phyloP scores from a whole-genome alignment of 1,284 basidiomycete species.

The Tylopilus orsonianus region DNA sequence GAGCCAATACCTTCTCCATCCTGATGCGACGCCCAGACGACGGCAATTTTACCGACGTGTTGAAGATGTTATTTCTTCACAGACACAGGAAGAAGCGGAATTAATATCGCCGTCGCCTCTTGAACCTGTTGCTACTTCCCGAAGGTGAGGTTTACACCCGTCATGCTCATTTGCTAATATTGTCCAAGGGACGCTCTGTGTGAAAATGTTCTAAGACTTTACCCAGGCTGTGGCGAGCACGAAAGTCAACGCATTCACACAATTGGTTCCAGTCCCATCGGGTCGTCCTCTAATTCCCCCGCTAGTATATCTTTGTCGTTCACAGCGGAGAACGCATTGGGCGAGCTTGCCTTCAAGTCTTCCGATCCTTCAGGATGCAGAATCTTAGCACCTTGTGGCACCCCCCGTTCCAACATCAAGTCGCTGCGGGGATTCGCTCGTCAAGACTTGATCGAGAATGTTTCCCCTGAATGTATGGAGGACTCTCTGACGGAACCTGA shows the following conservation, averaged over 20 bases:
- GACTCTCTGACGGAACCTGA: slow-evolving; percentile 36
- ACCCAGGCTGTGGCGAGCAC: background rate
- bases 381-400: background rate
- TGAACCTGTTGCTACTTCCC: slow-evolving; percentile 1
- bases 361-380: background rate
- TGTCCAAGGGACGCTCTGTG: background rate
- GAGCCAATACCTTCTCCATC: slow-evolving; percentile 34
- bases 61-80: slow-evolving; percentile 31
- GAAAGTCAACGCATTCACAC: background rate
- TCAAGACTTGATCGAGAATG: slow-evolving; percentile 10
- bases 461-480: slow-evolving; percentile 12
- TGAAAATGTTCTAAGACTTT: background rate
- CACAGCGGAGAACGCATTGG: slow-evolving; percentile 1
- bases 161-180: slow-evolving; percentile 9
- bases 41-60: slow-evolving; percentile 16
- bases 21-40: slow-evolving; percentile 34
- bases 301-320: background rate
- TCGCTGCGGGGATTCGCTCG: background rate
- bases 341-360: background rate
- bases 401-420: slow-evolving; percentile 8
- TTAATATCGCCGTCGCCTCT: slow-evolving; percentile 10
- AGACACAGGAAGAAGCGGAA: slow-evolving; percentile 32
- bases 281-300: slow-evolving; percentile 3
- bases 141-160: slow-evolving; percentile 18
- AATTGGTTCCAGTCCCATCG: slow-evolving; percentile 5